Base-by-base conservation (phyloP, 2,329 filamentous ascomycete genomes). In the Aspergillus arachidicola region DNA sequence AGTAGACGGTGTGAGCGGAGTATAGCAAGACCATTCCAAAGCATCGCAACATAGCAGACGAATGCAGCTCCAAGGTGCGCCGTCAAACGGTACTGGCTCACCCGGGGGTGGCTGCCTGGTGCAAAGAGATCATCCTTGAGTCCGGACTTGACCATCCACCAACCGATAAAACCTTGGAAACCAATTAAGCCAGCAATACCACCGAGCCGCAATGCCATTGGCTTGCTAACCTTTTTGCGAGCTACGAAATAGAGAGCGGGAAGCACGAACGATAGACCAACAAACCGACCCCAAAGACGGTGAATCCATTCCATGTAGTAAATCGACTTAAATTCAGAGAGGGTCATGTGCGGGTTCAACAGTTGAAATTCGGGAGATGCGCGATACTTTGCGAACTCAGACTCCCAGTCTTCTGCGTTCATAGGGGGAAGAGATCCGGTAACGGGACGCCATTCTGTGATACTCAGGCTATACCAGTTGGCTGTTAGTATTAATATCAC, bases 281-380 rank as follows among this genome's bases (percentile, higher is more conserved):
- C 92, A 71, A 96, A 85, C 68, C 95, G 90, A 53, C 95, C 95
- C 94, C 95, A 98, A 60, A 97, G 85, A 34, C 95, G 88, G 79
- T 99, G 95, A 50, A 90, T 89, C 95, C 95, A 99, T 83, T 99
- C 95, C 95, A 98, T 98, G 79, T 91, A 99, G 85, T 98, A 99
- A 69, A 99, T 99, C 76, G 95, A 91, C 80, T 98, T 97, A 83
- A 98, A 99, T 77, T 99, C 95, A 63, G 89, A 86, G 61, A 99
- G 84, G 36, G 87, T 90, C 95, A 99, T 99, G 77, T 92, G 87
- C 36, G 94, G 91, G 81, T 99, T 99, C 70, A 99, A 85, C 66
- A 93, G 86, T 74, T 91, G 88, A 82, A 94, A 99, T 79, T 99
- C 95, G 66, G 95, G 95, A 23, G 93, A 97, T 50, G 91, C 87